phyloP scores from a whole-genome alignment of 2,329 filamentous ascomycete species.

The Sporothrix variecibatus region DNA sequence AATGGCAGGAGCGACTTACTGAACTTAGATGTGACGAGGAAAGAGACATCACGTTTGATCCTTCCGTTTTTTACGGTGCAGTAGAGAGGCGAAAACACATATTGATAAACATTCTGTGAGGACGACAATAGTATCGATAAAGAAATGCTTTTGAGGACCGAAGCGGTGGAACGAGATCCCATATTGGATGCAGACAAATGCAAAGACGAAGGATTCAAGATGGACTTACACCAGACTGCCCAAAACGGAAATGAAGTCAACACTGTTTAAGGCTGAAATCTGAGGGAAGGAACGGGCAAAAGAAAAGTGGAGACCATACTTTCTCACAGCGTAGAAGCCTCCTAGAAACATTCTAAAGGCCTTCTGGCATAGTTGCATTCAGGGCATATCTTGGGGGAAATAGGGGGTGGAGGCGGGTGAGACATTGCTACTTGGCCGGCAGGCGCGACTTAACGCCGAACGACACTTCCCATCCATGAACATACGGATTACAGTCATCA shows the following conservation, averaged over 20 bases:
- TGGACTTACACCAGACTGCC: background rate
- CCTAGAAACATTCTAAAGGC: background rate
- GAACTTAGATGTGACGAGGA: background rate
- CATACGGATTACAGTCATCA: background rate
- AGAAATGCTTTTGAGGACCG: background rate
- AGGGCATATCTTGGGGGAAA: background rate
- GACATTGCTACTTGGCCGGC: background rate
- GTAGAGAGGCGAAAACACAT: no score
- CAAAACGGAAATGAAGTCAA: background rate
- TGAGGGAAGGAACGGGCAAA: background rate
- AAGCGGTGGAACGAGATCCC: background rate
- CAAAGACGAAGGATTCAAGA: background rate
- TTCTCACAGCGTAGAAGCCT: background rate
- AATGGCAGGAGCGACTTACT: background rate
- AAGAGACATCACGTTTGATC: background rate
- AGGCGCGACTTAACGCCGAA: slow-evolving; percentile 3
- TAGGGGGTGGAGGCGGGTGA: background rate
- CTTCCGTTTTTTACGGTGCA: background rate
- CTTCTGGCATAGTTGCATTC: background rate
- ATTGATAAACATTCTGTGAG: background rate
- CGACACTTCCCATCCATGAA: background rate
- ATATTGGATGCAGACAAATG: background rate
- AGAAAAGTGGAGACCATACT: background rate
- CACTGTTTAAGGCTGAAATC: background rate
- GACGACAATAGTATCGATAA: background rate